These are phyloP conservation scores for Pelargonium nanum DNA, from an alignment of 345 rosid species.

Conservation along the genomic window DNA sequence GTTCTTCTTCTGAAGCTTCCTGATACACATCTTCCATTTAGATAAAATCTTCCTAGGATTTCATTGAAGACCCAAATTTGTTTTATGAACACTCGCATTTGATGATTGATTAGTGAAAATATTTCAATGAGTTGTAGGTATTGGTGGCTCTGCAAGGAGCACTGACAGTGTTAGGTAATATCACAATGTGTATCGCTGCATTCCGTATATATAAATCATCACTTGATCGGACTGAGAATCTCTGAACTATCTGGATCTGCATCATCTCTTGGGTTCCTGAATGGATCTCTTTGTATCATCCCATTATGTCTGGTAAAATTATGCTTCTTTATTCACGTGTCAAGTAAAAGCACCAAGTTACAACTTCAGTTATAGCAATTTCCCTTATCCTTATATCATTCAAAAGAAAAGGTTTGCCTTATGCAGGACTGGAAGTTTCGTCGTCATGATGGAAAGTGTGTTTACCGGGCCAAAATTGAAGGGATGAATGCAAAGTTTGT, in stretches of 20 bases:
- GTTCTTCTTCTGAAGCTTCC: no score
- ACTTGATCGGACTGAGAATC: constrained; percentile 34
- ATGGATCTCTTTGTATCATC: no score
- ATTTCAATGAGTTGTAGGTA: constrained; percentile 31
- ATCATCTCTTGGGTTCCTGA: neutral
- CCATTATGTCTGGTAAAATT: no score
- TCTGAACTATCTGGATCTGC: constrained; percentile 17
- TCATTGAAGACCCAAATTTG: neutral
- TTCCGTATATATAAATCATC: constrained; percentile 52
- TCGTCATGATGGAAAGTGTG: neutral
- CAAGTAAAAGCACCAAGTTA: neutral
- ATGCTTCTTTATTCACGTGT: neutral
- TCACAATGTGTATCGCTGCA: constrained; percentile 77
- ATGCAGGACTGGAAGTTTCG: neutral
- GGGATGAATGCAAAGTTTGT: neutral
- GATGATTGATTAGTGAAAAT: neutral
- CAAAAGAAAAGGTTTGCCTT: neutral
- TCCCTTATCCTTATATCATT: no score
- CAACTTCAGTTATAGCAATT: no score
- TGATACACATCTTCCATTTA: no score
- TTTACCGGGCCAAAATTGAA: neutral
- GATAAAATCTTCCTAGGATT: no score
- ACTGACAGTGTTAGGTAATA: constrained; percentile 70
- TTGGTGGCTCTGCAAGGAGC: constrained; percentile 80
- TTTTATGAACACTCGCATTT: neutral